Conservation (phyloP, 148 eudicot genomes). For the Chenopodium berlandieri region DNA sequence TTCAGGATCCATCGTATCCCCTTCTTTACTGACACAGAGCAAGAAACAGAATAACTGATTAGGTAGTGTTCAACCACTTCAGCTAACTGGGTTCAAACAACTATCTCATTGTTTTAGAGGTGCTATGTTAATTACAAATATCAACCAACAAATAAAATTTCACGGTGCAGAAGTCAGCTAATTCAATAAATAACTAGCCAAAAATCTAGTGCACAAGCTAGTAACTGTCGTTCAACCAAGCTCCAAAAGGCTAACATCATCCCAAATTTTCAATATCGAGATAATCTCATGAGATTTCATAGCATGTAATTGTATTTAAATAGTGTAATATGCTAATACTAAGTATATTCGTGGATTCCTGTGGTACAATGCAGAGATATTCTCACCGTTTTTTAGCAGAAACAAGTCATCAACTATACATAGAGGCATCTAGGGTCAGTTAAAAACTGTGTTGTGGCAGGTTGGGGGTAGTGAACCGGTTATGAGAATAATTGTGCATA, state of each 20-base stretch:
- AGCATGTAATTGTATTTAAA: background rate
- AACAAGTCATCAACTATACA: constrained; percentile 7
- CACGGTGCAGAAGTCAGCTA: background rate
- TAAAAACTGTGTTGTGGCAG: background rate
- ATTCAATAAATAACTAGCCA: background rate
- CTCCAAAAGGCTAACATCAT: background rate
- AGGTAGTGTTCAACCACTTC: background rate
- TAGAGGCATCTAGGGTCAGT: background rate
- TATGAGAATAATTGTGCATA: constrained; percentile 2
- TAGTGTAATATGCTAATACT: background rate
- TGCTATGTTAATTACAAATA: background rate
- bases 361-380: constrained; percentile 4
- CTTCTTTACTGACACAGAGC: background rate
- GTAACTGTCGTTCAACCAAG: background rate
- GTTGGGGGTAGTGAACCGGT: background rate
- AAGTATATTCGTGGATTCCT: background rate
- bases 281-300: background rate
- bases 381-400: background rate
- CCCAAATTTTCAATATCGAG: background rate
- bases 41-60: background rate
- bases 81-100: background rate
- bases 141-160: background rate
- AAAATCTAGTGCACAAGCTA: background rate
- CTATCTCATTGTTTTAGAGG: background rate
- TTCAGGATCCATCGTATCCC: background rate